Base-by-base conservation (phyloP, 2,329 filamentous ascomycete species). In the Ophiostoma ips region DNA sequence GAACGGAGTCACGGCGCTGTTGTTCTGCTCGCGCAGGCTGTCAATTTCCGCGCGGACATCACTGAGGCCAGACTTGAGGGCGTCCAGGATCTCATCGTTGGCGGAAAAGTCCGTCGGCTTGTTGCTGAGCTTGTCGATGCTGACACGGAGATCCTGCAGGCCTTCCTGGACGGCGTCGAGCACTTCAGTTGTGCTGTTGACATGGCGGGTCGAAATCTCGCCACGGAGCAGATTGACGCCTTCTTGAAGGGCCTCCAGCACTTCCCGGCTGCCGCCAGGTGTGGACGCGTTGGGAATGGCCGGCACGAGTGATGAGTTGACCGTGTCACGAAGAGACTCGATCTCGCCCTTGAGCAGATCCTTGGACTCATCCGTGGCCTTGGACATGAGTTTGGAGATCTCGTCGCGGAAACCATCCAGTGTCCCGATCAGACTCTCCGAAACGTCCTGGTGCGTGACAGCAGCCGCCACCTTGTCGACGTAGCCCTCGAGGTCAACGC, bases 101-200 rank as follows among this genome's bases (percentile, higher is more conserved):
- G 87, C 81, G 1, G 84, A 89, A 64, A 90, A 75, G 58, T 94
- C 88, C 0, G 79, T 70, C 5, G 88, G 85, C 66, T 87, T 92
- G 61, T 90, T 81, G 19, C 79, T 72, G 15, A 92, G 73, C 60
- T 72, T 75, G 52, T 95, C 88, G 51, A 96, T 83, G 54, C 87
- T 83, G 28, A 73, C 71, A 24, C 85, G 80, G 9, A 96, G 71
- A 45, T 83, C 81, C 54, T 84, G 81, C 7, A 96, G 74, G 2
- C 89, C 89, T 63, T 95, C 88, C 52, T 94, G 89, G 49, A 96
- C 71, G 1, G 89, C 85, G 61, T 95, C 87, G 1, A 96, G 72
- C 11, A 95, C 85, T 60, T 95, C 88, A 48, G 87, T 84, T 0
- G 87, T 90, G 55, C 89, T 87, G 15, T 74, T 70, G 41, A 76